phyloP scores from a whole-genome alignment of 768 basidiomycete genomes.

The Tricholomella constricta region DNA sequence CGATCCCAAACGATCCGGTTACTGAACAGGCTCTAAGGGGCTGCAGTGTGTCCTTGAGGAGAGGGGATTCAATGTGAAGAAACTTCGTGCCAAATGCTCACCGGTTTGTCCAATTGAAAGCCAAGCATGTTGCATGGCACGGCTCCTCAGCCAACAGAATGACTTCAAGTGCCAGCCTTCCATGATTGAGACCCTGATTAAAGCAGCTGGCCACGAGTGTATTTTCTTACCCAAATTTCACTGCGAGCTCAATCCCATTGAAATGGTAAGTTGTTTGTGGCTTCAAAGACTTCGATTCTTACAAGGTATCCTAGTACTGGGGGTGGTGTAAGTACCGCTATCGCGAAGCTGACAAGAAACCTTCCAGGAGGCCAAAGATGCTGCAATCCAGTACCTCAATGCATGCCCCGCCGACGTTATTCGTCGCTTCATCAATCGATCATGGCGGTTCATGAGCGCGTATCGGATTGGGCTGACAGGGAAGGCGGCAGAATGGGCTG shows the following conservation, averaged over 20 bases:
- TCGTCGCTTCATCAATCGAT: too few relatives aligned
- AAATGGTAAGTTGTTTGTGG: slow-evolving; percentile 36
- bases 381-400: too few relatives aligned
- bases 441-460: too few relatives aligned
- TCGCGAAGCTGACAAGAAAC: slow-evolving; percentile 1
- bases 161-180: slow-evolving; percentile 40
- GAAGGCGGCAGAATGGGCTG: too few relatives aligned
- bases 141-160: slow-evolving; percentile 38
- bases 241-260: slow-evolving; percentile 39
- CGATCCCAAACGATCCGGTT: too few relatives aligned
- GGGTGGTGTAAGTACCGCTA: too few relatives aligned
- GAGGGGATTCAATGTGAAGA: slow-evolving; percentile 37
- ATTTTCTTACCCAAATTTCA: slow-evolving; percentile 4
- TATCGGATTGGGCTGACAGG: too few relatives aligned
- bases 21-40: too few relatives aligned
- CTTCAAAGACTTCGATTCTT: too few relatives aligned
- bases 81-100: slow-evolving; percentile 35
- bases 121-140: slow-evolving; percentile 35
- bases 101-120: slow-evolving; percentile 39
- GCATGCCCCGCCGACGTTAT: too few relatives aligned
- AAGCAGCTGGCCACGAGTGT: slow-evolving; percentile 31
- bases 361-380: too few relatives aligned
- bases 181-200: slow-evolving; percentile 34
- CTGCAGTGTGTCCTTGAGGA: slow-evolving; percentile 37
- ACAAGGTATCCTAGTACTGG: too few relatives aligned